Evolutionary conservation across 2,329 filamentous ascomycete genomes (phyloP).

Genomic region (Phaeosphaeria sp.): DNA sequence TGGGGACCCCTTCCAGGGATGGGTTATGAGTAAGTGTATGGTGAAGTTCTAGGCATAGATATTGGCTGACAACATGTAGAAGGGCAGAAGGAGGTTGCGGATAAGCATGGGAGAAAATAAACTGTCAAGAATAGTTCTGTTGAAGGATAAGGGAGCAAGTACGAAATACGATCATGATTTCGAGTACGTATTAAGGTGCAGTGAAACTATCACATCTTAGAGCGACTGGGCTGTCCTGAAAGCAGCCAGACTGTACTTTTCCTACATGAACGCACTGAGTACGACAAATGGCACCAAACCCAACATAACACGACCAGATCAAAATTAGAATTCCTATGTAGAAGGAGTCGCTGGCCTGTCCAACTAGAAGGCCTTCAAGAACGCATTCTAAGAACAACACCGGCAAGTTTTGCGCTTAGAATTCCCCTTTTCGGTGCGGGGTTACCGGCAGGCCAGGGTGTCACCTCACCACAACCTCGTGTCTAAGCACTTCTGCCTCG

Average conservation of each 20-base stretch:
- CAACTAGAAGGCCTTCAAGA: background rate
- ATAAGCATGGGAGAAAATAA: conserved; percentile 20
- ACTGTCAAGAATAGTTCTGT: no score
- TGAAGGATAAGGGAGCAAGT: no score
- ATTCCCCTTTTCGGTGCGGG: background rate
- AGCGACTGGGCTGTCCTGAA: no score
- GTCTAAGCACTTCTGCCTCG: background rate
- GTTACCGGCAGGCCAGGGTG: background rate
- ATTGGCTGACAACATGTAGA: background rate
- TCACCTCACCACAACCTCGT: background rate
- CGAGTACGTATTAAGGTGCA: background rate
- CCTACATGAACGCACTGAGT: no score
- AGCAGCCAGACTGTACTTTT: no score
- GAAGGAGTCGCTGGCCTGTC: no score
- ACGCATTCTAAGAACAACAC: background rate
- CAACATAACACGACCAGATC: no score
- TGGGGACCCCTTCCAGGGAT: conserved; percentile 32
- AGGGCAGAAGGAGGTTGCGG: conserved; percentile 24
- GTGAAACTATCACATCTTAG: no score
- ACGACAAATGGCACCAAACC: no score
- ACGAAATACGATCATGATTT: no score
- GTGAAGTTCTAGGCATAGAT: background rate
- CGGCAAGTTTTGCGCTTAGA: background rate
- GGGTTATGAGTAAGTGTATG: conserved; percentile 17
- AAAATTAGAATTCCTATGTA: no score